These are phyloP conservation scores for Pyricularia sp. DNA, from an alignment of 2,329 filamentous ascomycete species.

Conservation along the genomic window DNA sequence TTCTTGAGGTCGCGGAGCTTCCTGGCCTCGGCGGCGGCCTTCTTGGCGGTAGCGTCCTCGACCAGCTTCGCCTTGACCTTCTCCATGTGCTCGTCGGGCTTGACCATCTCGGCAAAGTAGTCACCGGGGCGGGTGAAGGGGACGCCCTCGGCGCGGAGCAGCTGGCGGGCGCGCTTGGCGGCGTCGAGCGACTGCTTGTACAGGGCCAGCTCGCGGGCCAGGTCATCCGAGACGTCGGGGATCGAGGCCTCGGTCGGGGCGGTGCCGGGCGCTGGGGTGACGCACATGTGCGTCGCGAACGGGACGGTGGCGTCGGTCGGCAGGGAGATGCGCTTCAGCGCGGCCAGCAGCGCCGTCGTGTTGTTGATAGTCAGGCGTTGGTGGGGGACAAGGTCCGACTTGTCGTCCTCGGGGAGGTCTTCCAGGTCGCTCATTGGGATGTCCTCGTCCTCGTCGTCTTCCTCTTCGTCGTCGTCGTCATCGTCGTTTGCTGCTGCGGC, in stretches of 20 bases:
- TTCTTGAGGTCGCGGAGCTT: conserved; percentile 95
- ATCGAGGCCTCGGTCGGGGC: conserved; percentile 58
- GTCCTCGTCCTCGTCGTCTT: conserved; percentile 69
- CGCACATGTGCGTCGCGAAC: conserved; percentile 75
- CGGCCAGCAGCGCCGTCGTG: conserved; percentile 71
- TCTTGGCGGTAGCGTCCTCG: conserved; percentile 86
- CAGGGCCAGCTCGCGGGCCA: conserved; percentile 86
- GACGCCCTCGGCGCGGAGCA: conserved; percentile 72
- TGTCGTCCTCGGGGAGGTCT: conserved; percentile 61
- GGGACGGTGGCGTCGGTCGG: conserved; percentile 57
- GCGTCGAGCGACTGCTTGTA: conserved; percentile 83
- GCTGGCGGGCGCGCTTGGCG: conserved; percentile 60
- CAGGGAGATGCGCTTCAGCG: conserved; percentile 70
- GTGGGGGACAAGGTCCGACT: conserved; percentile 79
- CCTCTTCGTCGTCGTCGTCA: conserved; percentile 40
- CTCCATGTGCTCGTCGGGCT: conserved; percentile 96
- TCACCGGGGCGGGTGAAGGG: conserved; percentile 84
- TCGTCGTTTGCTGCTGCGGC: conserved; percentile 18
- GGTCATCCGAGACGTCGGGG: conserved; percentile 79
- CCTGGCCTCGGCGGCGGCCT: conserved; percentile 82
- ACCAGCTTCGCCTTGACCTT: conserved; percentile 90
- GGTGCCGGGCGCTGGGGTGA: conserved; percentile 44
- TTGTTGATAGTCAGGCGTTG: conserved; percentile 97
- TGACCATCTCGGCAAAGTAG: conserved; percentile 99
- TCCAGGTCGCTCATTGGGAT: conserved; percentile 84